These are phyloP conservation scores for Syzygium malaccense DNA, from an alignment of 441 rosid genomes.

Conservation along the genomic window DNA sequence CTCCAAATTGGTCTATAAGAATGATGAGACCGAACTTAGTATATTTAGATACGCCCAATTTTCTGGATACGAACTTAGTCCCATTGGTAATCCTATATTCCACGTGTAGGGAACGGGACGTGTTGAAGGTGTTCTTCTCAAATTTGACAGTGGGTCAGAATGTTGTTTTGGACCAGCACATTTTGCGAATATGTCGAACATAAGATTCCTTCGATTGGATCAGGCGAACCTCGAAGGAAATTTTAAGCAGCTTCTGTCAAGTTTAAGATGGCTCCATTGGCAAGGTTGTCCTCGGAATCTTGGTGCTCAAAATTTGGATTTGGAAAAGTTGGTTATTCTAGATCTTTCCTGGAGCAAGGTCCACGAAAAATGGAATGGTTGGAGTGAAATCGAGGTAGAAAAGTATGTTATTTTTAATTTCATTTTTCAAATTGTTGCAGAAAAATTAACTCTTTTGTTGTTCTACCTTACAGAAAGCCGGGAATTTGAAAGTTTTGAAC, in stretches of 20 bases:
- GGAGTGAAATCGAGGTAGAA: neutral
- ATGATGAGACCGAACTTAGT: too few relatives aligned
- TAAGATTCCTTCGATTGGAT: neutral
- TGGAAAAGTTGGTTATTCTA: neutral
- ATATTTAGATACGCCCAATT: too few relatives aligned
- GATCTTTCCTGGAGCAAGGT: neutral
- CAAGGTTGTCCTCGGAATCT: neutral
- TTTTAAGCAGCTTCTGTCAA: accelerated
- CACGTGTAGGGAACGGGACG: neutral
- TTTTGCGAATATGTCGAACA: neutral
- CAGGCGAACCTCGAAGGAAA: neutral
- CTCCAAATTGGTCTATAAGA: too few relatives aligned
- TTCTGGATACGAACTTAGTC: too few relatives aligned
- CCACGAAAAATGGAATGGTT: neutral
- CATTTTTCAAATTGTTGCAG: neutral
- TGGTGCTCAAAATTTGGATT: neutral
- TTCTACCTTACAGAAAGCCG: neutral
- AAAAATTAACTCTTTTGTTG: neutral
- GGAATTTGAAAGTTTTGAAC: neutral
- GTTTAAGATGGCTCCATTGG: neutral
- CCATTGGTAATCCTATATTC: neutral
- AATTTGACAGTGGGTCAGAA: neutral
- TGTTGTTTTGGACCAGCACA: neutral
- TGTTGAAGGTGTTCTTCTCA: neutral
- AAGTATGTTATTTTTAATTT: accelerated